phyloP scores from a whole-genome alignment of 805 yeast species.

The Metschnikowia bowlesiae region DNA sequence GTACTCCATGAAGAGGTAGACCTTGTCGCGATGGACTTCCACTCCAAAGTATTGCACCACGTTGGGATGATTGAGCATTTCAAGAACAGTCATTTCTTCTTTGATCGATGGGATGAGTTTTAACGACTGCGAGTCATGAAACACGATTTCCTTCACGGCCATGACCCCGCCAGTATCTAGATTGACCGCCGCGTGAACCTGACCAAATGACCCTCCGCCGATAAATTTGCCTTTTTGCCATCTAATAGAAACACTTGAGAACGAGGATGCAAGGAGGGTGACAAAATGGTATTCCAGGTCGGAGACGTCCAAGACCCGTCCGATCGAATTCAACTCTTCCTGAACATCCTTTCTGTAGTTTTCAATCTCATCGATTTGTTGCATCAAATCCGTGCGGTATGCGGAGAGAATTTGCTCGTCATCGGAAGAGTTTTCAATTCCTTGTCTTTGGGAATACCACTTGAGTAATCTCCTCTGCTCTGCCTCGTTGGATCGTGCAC shows the following conservation, averaged over 20 bases:
- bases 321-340: slow-evolving; percentile 50
- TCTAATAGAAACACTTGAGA: slow-evolving; percentile 84
- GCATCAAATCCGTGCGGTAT: slow-evolving; percentile 64
- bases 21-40: slow-evolving; percentile 93
- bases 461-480: slow-evolving; percentile 52
- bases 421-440: slow-evolving; percentile 41
- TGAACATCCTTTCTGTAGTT: slow-evolving; percentile 43
- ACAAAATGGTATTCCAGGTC: slow-evolving; percentile 85
- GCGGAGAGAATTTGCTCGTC: slow-evolving; percentile 41
- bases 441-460: slow-evolving; percentile 51
- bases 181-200: slow-evolving; percentile 87
- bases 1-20: slow-evolving; percentile 94
- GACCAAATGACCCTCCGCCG: slow-evolving; percentile 96
- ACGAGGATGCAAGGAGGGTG: slow-evolving; percentile 79
- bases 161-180: slow-evolving; percentile 92
- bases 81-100: slow-evolving; percentile 95
- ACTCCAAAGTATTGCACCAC: slow-evolving; percentile 96
- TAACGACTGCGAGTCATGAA: slow-evolving; percentile 83
- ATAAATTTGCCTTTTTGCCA: slow-evolving; percentile 96
- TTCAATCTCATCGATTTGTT: slow-evolving; percentile 62
- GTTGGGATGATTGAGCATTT: slow-evolving; percentile 92
- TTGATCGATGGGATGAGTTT: slow-evolving; percentile 81
- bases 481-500: slow-evolving; percentile 81
- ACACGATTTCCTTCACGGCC: slow-evolving; percentile 94
- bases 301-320: slow-evolving; percentile 83